phyloP scores from a whole-genome alignment of 2,329 filamentous ascomycete species.

The Helotiales sp. region DNA sequence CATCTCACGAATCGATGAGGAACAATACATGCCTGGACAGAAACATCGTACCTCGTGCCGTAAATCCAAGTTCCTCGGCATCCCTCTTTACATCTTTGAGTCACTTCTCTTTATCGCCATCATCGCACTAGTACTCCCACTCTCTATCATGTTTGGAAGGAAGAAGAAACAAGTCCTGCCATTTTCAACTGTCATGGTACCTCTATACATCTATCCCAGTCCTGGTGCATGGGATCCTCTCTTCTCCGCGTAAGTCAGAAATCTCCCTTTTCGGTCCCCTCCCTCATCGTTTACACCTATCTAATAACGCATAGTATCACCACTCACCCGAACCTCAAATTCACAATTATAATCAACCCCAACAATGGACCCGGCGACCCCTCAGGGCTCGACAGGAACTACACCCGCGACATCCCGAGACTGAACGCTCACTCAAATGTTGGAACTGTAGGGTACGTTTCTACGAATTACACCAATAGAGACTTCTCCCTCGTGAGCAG shows the following conservation, averaged over 20 bases:
- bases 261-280: neutral
- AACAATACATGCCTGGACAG: neutral
- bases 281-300: neutral
- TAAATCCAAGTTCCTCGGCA: constrained; percentile 9
- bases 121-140: constrained; percentile 23
- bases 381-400: constrained; percentile 36
- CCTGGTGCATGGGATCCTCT: constrained; percentile 47
- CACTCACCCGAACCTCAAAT: constrained; percentile 27
- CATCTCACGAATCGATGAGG: neutral
- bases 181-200: constrained; percentile 44
- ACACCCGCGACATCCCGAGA: constrained; percentile 36
- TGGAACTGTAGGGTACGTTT: constrained; percentile 43
- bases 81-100: constrained; percentile 13
- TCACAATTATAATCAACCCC: constrained; percentile 33
- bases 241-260: constrained; percentile 40
- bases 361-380: constrained; percentile 36
- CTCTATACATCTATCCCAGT: constrained; percentile 49
- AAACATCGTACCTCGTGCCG: too few species aligned
- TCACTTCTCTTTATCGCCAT: constrained; percentile 9
- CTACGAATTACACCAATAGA: constrained; percentile 36
- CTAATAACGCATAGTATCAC: constrained; percentile 1
- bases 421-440: constrained; percentile 41
- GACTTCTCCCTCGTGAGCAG: constrained; percentile 33
- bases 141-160: constrained; percentile 37
- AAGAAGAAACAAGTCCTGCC: constrained; percentile 37